Conservation (phyloP, 2,329 filamentous ascomycete species). For the Cytospora piceicola region DNA sequence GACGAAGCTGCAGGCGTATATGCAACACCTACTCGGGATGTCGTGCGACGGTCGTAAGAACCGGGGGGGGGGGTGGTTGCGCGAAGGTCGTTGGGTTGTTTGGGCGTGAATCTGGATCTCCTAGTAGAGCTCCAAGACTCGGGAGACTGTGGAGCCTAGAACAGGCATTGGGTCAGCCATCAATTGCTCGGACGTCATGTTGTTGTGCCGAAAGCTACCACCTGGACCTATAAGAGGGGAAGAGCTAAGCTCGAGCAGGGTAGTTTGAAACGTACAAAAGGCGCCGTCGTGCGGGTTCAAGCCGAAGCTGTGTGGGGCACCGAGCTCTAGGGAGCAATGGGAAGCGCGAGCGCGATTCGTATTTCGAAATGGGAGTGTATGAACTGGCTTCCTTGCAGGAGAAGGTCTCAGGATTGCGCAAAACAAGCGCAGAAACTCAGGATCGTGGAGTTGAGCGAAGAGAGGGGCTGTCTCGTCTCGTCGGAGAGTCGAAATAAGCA, state of each 20-base stretch:
- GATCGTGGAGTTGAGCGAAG: conserved; percentile 6
- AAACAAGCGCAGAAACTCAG: conserved; percentile 14
- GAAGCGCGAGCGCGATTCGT: conserved; percentile 7
- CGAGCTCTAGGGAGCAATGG: conserved; percentile 19
- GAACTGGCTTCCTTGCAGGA: no score
- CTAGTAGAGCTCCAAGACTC: conserved; percentile 12
- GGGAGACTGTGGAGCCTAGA: conserved; percentile 4
- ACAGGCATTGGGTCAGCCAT: conserved; percentile 20
- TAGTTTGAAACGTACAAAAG: conserved; percentile 28
- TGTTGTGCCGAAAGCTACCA: conserved; percentile 6
- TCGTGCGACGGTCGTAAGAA: conserved; percentile 16
- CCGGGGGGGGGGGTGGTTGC: background rate
- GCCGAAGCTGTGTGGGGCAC: conserved; percentile 17
- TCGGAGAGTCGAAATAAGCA: conserved; percentile 24
- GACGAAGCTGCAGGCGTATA: conserved; percentile 12
- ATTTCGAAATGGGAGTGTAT: background rate
- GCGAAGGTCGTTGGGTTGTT: conserved; percentile 12
- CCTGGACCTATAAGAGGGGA: conserved; percentile 1
- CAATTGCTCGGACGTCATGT: conserved; percentile 17
- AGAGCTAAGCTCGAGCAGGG: conserved; percentile 20
- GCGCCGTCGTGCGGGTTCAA: conserved; percentile 22
- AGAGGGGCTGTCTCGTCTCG: conserved; percentile 25
- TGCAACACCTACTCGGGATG: conserved; percentile 11
- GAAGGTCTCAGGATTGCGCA: background rate
- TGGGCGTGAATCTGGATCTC: conserved; percentile 3